Evolutionary conservation across 164 flowering plant genomes (phyloP).

Genomic region (Chimonanthus praecox): DNA sequence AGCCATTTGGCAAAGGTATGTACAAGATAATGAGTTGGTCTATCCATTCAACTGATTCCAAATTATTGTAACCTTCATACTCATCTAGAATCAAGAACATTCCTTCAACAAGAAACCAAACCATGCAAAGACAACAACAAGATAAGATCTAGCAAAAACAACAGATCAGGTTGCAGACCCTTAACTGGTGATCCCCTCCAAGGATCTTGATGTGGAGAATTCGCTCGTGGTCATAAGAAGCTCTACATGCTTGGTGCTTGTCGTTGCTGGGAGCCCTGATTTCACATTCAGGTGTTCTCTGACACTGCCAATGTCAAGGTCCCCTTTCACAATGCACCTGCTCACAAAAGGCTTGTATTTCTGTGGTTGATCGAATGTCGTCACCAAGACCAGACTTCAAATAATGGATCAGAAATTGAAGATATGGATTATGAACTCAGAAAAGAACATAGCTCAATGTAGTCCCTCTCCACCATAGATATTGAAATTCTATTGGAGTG

Average conservation of each 20-base stretch:
- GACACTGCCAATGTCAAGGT: slow-evolving; percentile 68
- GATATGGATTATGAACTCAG: too few species aligned
- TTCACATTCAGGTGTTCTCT: slow-evolving; percentile 77
- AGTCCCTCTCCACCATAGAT: too few species aligned
- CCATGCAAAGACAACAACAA: neutral
- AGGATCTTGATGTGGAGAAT: slow-evolving; percentile 66
- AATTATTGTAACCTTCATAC: neutral
- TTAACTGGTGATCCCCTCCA: slow-evolving; percentile 86
- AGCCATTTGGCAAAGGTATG: too few species aligned
- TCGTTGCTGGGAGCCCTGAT: slow-evolving; percentile 87
- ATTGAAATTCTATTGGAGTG: too few species aligned
- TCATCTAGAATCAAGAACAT: neutral
- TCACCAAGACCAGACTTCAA: slow-evolving; percentile 83
- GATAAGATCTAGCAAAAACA: neutral
- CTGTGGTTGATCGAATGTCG: slow-evolving; percentile 89
- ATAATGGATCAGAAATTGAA: too few species aligned
- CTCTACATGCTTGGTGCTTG: slow-evolving; percentile 81
- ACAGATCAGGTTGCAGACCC: slow-evolving; percentile 29
- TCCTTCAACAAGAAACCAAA: neutral
- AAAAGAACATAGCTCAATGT: too few species aligned
- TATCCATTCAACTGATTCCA: neutral
- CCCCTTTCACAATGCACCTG: slow-evolving; percentile 67
- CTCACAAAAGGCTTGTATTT: slow-evolving; percentile 79
- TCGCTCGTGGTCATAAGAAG: slow-evolving; percentile 73
- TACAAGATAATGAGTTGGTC: too few species aligned